Evolutionary conservation across 495 filamentous ascomycete species (phyloP).

Genomic region (Talaromyces wortmannii): DNA sequence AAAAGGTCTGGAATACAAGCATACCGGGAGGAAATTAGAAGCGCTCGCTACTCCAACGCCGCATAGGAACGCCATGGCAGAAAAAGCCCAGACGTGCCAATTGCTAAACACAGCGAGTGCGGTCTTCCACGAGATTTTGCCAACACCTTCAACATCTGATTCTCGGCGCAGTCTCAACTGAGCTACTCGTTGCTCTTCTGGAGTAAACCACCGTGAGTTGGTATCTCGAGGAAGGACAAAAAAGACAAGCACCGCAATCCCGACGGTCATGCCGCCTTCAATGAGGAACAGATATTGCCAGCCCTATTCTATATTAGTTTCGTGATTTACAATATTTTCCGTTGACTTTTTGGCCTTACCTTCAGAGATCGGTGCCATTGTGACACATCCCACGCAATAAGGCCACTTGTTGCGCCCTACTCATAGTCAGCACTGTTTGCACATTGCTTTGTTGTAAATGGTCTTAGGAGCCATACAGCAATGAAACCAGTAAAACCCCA

Average conservation of each 20-base stretch:
- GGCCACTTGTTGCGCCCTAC: constrained; percentile 1
- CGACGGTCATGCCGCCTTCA: constrained; percentile 32
- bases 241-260: constrained; percentile 29
- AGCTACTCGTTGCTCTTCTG: constrained; percentile 26
- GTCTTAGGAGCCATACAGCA: not conserved
- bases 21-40: constrained; percentile 2
- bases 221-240: constrained; percentile 30
- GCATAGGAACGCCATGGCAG: not conserved
- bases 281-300: constrained; percentile 32
- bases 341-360: not conserved
- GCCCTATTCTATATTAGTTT: constrained; percentile 2
- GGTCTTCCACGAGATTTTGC: not conserved
- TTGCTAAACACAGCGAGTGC: not conserved
- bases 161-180: constrained; percentile 19
- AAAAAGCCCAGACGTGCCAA: constrained; percentile 2
- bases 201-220: constrained; percentile 23
- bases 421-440: not conserved
- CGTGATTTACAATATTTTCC: not conserved
- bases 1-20: no score
- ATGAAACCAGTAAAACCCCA: constrained; percentile 3
- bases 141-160: not conserved
- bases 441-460: not conserved
- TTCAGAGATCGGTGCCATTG: constrained; percentile 1
- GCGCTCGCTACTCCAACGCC: constrained; percentile 1
- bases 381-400: constrained; percentile 2